These are phyloP conservation scores for Debaryomyces castellii DNA, from an alignment of 805 yeast species.

Conservation along the genomic window DNA sequence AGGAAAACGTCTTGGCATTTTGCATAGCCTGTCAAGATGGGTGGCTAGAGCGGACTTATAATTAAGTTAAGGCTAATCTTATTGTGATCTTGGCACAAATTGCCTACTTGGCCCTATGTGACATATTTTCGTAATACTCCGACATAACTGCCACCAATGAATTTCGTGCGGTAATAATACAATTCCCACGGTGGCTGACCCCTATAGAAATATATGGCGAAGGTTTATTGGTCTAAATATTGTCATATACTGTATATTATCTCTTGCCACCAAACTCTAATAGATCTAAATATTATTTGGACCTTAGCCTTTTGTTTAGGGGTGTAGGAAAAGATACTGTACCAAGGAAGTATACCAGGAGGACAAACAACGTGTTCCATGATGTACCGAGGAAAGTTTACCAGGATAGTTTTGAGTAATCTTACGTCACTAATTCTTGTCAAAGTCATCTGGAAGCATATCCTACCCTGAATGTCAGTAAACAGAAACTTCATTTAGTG, in stretches of 20 bases:
- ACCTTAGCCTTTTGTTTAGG: too few relatives aligned
- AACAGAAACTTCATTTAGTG: background rate
- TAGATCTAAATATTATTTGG: too few relatives aligned
- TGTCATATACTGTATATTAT: background rate
- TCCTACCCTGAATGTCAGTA: background rate
- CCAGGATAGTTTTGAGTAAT: too few relatives aligned
- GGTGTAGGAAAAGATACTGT: too few relatives aligned
- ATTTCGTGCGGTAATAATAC: background rate
- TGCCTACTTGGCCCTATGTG: background rate
- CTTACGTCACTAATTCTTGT: background rate
- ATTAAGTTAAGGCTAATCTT: background rate
- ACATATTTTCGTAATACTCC: background rate
- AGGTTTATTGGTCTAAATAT: background rate
- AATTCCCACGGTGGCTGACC: background rate
- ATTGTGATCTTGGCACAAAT: background rate
- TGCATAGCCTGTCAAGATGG: background rate
- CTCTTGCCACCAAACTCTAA: too few relatives aligned
- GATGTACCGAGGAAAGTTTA: too few relatives aligned
- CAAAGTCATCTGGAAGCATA: background rate
- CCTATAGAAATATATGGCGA: background rate
- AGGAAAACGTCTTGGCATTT: background rate
- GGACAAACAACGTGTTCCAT: too few relatives aligned
- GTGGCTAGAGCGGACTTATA: background rate
- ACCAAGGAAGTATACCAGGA: too few relatives aligned
- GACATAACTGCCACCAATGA: background rate